Conservation (phyloP, 163 green algal species). For the Smithsoniella earleae region DNA sequence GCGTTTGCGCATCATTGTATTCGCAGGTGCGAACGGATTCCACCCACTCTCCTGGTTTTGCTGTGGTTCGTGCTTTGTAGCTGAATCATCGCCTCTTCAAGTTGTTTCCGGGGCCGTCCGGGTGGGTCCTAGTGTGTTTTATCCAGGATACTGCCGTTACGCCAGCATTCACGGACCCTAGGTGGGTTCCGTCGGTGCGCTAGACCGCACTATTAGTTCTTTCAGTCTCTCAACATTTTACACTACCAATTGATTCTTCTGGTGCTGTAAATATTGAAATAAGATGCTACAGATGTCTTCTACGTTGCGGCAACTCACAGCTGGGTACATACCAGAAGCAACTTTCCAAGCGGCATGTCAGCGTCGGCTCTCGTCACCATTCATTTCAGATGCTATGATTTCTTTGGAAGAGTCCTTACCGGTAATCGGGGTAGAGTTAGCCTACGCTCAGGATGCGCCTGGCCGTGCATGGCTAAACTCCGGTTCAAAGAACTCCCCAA, state of each 20-base stretch:
- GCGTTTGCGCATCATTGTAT: neutral
- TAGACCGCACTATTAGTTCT: neutral
- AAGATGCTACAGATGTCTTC: conserved; percentile 11
- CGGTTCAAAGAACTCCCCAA: neutral
- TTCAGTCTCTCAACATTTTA: neutral
- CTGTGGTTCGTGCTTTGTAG: neutral
- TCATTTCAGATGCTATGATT: conserved; percentile 28
- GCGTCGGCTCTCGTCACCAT: neutral
- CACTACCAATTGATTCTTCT: neutral
- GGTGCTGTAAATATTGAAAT: neutral
- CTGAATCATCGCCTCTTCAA: neutral
- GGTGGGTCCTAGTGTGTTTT: neutral
- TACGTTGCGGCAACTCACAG: conserved; percentile 1
- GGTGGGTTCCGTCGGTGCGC: neutral
- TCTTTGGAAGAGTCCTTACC: conserved; percentile 11
- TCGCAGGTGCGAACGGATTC: too few species aligned
- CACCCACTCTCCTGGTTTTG: too few species aligned
- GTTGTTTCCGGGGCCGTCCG: too few species aligned
- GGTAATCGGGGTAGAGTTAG: conserved; percentile 19
- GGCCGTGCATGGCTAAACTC: neutral
- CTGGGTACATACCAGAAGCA: conserved; percentile 17
- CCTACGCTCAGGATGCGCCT: conserved; percentile 2
- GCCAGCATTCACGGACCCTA: neutral
- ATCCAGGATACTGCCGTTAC: neutral
- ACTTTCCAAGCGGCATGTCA: neutral